Evolutionary conservation across 2,329 filamentous ascomycete genomes (phyloP), one percentile per base, ranked within the genome.

Genomic region (Dryadomyces quercus-mongolicae): DNA sequence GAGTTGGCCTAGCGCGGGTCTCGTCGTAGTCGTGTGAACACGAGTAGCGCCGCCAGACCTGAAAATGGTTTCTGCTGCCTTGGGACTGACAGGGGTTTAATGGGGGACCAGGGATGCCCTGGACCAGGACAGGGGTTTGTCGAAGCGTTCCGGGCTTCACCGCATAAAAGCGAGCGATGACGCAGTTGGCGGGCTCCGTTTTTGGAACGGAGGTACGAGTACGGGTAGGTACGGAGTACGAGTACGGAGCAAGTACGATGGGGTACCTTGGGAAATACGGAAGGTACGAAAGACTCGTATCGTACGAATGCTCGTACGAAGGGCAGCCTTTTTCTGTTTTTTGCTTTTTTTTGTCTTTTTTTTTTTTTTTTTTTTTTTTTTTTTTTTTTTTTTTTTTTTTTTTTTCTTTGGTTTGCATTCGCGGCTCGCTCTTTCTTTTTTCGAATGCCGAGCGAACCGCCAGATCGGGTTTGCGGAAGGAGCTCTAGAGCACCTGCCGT

Each of bases 11-110:
- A 40, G 36, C 34, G 36, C 18, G 20, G 44, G 21, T 25, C 36
- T 5, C 4, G 25, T 18, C 9, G 20, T 6, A 49, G 49, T 57
- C 51, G 45, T 53, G 54, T 57, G 56, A 54, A 56, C 56, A 54
- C 34, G 46, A 54, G 43, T 55, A 54, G 50, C 15, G 15, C 10
- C 36, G 46, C 38, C 46, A n/a, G 46, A 36, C 43, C 18, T 40
- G 51, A 40, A 36, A 9, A 43, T 45, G 44, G 53, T 40, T 43
- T 49, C 47, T 40, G 50, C 50, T 55, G 44, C 25, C 49, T 52
- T 51, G 31, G 45, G 49, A 16, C 21, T 36, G 46, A 46, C 18
- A 46, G 44, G 49, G 44, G 31, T 47, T 42, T 40, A 40, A 40
- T 40, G 36, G 36, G 36, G 36, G 36, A 40, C 25, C 25, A 31